phyloP scores from a whole-genome alignment of 805 yeast species.

The Danielia reshetovae region DNA sequence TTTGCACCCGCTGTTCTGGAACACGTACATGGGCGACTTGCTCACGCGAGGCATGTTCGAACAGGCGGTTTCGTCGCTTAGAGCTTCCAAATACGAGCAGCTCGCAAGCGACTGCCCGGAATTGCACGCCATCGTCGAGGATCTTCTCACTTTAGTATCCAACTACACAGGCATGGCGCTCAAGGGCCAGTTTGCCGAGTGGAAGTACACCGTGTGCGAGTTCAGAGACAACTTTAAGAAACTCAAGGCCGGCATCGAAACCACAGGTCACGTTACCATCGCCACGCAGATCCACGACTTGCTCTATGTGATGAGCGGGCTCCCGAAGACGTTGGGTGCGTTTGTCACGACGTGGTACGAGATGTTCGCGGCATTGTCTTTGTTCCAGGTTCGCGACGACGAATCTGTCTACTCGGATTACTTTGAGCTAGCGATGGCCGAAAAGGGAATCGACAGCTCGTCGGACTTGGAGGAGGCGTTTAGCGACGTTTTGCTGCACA shows the following conservation, averaged over 20 bases:
- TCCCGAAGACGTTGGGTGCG: constrained; percentile 46
- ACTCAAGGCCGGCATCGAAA: constrained; percentile 21
- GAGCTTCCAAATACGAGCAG: constrained; percentile 40
- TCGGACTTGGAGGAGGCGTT: constrained; percentile 35
- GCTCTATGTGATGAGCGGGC: constrained; percentile 44
- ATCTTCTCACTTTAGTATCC: constrained; percentile 36
- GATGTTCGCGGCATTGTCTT: constrained; percentile 49
- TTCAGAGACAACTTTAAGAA: constrained; percentile 40
- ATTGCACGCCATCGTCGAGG: constrained; percentile 36
- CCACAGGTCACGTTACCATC: constrained; percentile 24
- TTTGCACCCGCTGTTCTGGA: constrained; percentile 58
- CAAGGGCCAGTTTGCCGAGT: constrained; percentile 40
- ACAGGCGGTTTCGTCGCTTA: constrained; percentile 49
- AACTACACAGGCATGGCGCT: constrained; percentile 39
- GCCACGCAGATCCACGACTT: constrained; percentile 39
- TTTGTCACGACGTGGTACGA: constrained; percentile 68
- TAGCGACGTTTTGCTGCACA: constrained; percentile 51
- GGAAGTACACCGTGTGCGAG: constrained; percentile 50
- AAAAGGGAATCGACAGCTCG: constrained; percentile 17
- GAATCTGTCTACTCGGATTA: constrained; percentile 29
- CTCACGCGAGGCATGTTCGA: constrained; percentile 58
- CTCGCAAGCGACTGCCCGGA: constrained; percentile 27
- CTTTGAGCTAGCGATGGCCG: constrained; percentile 29
- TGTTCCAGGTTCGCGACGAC: constrained; percentile 56
- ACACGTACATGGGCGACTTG: constrained; percentile 50